Conservation (phyloP, 148 eudicot genomes). For the Simmondsia chinensis region DNA sequence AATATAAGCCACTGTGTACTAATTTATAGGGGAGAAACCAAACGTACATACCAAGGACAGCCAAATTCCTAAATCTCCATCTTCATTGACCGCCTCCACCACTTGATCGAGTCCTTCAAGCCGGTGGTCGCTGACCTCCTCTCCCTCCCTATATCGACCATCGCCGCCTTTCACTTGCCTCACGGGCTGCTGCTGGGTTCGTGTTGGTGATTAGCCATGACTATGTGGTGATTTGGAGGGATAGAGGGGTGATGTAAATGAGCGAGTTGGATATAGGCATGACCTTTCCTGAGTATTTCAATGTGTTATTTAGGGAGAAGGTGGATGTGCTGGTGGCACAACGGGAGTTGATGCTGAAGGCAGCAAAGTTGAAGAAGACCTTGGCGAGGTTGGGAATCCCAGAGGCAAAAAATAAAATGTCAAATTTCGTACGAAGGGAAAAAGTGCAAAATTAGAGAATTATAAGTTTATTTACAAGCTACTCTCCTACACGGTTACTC, state of each 20-base stretch:
- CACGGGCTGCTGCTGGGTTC: constrained; percentile 28
- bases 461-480: too few species aligned
- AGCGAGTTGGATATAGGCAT: constrained; percentile 24
- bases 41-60: too few species aligned
- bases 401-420: too few species aligned
- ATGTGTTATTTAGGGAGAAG: constrained; percentile 18
- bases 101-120: constrained; percentile 12
- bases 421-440: too few species aligned
- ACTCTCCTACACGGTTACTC: too few species aligned
- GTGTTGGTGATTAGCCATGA: constrained; percentile 16
- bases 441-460: too few species aligned
- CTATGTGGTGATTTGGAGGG: constrained; percentile 17
- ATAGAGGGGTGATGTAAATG: constrained; percentile 21
- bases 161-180: constrained; percentile 19
- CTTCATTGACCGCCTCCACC: constrained; percentile 2
- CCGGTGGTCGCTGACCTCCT: constrained; percentile 17
- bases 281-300: constrained; percentile 24
- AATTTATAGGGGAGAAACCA: too few species aligned
- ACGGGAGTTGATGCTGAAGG: constrained; percentile 19
- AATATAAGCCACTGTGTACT: too few species aligned
- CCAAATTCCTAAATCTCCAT: too few species aligned
- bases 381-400: constrained; percentile 18
- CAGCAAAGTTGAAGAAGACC: constrained; percentile 23
- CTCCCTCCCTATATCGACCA: constrained; percentile 23
- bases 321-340: constrained; percentile 3